Conservation (phyloP, 106 monocot species). For the Hemerocallis citrina region DNA sequence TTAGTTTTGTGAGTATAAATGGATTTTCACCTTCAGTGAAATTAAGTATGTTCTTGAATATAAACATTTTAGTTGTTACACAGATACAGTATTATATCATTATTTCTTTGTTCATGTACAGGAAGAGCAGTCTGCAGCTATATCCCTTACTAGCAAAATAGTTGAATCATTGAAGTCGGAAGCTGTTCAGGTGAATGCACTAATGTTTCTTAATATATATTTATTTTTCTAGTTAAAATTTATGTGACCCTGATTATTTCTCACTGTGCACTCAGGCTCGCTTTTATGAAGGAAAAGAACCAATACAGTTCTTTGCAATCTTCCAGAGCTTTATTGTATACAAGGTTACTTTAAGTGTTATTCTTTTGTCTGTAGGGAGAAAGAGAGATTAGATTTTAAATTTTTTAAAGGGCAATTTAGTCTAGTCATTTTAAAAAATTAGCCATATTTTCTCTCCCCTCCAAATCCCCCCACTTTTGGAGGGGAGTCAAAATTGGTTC, state of each 20-base stretch:
- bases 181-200: slow-evolving; percentile 48
- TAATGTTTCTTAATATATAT: neutral
- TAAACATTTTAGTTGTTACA: too few species aligned
- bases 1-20: too few species aligned
- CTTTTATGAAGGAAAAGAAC: slow-evolving; percentile 92
- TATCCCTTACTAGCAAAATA: slow-evolving; percentile 67
- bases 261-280: slow-evolving; percentile 37
- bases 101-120: slow-evolving; percentile 18
- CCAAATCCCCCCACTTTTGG: too few species aligned
- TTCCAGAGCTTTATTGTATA: slow-evolving; percentile 83
- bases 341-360: slow-evolving; percentile 59
- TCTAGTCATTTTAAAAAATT: too few species aligned
- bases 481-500: too few species aligned
- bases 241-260: neutral
- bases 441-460: too few species aligned
- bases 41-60: too few species aligned
- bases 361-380: too few species aligned
- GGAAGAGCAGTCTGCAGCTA: slow-evolving; percentile 72
- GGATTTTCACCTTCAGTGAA: too few species aligned
- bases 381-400: too few species aligned
- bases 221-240: neutral
- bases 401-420: too few species aligned
- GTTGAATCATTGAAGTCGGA: slow-evolving; percentile 64
- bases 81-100: too few species aligned
- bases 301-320: slow-evolving; percentile 79